phyloP scores from a whole-genome alignment of 345 rosid genomes.

The Microcos paniculata region DNA sequence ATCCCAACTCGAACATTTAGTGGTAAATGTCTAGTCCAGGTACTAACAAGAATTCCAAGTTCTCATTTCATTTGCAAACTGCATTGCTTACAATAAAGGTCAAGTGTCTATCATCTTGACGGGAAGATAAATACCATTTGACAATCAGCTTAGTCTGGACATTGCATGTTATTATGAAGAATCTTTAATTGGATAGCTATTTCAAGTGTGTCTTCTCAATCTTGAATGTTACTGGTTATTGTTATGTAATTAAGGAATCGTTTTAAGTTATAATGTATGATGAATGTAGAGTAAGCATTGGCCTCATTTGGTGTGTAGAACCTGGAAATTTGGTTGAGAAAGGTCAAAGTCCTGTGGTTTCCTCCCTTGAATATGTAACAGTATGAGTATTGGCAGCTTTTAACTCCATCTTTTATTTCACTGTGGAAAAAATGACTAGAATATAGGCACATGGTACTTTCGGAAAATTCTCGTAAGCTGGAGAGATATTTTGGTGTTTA shows the following conservation, averaged over 20 bases:
- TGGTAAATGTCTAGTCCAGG: conserved; percentile 66
- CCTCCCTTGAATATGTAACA: not conserved
- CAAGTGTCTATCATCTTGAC: not conserved
- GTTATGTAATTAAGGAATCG: not conserved
- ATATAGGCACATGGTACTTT: not conserved
- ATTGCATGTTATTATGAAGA: not conserved
- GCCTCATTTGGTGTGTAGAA: conserved; percentile 7
- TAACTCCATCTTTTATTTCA: not conserved
- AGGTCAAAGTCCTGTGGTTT: not conserved
- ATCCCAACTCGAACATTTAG: conserved; percentile 58
- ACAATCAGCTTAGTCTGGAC: not conserved
- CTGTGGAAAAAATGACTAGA: not conserved
- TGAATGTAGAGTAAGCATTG: not conserved
- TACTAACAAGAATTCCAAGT: conserved; percentile 17
- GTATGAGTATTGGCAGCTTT: not conserved
- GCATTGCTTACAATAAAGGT: not conserved
- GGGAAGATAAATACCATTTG: not conserved
- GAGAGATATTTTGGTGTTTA: not conserved
- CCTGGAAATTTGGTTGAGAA: not conserved
- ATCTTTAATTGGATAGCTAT: not conserved
- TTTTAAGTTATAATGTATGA: not conserved
- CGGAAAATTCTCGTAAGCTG: not conserved
- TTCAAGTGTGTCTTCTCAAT: not conserved
- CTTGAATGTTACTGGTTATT: not conserved
- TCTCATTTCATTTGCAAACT: conserved; percentile 2